Percentiles rank a stretch among this genome's conserved stretches.
These are phyloP conservation scores for Trichosporon sp. DNA, from an alignment of 1,284 basidiomycete genomes.

Conservation along the genomic window DNA sequence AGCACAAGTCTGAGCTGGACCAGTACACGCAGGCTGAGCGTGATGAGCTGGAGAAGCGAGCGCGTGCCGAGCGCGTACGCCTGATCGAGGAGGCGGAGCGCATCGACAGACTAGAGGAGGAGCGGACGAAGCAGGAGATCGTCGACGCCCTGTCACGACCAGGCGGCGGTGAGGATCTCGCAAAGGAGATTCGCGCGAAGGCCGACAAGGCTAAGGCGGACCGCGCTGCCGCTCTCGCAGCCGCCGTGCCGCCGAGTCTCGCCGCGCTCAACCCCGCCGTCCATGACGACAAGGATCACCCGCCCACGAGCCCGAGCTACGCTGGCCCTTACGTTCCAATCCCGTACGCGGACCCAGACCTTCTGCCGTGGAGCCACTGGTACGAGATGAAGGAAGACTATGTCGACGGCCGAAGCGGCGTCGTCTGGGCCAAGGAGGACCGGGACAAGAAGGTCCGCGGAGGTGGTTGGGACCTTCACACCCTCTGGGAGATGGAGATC, in stretches of 20 bases:
- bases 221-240: conserved; percentile 38
- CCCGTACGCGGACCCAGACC: conserved; percentile 47
- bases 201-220: conserved; percentile 41
- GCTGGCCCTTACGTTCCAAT: conserved; percentile 53
- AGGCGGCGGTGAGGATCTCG: conserved; percentile 37
- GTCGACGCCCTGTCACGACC: conserved; percentile 75
- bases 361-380: conserved; percentile 37
- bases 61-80: conserved; percentile 66
- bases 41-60: conserved; percentile 69
- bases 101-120: conserved; percentile 60
- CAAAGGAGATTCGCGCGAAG: conserved; percentile 66
- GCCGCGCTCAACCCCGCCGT: conserved; percentile 24
- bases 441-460: conserved; percentile 76
- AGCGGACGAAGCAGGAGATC: conserved; percentile 61
- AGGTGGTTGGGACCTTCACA: conserved; percentile 77
- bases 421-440: conserved; percentile 70
- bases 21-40: conserved; percentile 61
- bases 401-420: conserved; percentile 59
- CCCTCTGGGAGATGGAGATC: conserved; percentile 85
- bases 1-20: conserved; percentile 66
- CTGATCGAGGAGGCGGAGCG: conserved; percentile 70
- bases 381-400: conserved; percentile 42
- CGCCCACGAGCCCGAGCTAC: conserved; percentile 49
- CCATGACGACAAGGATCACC: conserved; percentile 30
- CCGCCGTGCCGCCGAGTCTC: conserved; percentile 37